These are phyloP conservation scores for Chenopodium album DNA, from an alignment of 148 eudicot genomes.

Conservation along the genomic window DNA sequence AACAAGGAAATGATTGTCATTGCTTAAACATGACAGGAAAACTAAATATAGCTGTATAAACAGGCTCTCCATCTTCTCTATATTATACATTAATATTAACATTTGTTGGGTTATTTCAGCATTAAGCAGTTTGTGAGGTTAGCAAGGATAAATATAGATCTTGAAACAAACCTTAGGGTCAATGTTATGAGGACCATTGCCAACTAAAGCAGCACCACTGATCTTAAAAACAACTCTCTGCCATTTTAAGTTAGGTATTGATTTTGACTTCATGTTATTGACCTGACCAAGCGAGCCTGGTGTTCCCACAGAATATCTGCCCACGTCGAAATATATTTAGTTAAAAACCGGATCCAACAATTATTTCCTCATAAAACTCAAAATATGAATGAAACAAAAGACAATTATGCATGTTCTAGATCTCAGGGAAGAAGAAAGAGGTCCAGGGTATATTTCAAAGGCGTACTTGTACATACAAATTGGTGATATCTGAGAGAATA, in stretches of 20 bases:
- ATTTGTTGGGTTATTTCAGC: not conserved
- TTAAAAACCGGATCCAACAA: conserved; percentile 11
- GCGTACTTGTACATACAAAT: not conserved
- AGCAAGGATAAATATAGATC: conserved; percentile 7
- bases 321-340: conserved; percentile 19
- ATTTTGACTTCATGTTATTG: conserved; percentile 58
- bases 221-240: conserved; percentile 95
- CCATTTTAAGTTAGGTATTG: conserved; percentile 67
- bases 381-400: not conserved
- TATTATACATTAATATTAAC: not conserved
- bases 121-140: not conserved
- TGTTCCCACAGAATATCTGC: conserved; percentile 60
- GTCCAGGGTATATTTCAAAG: not conserved
- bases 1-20: not conserved
- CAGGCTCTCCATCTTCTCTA: conserved; percentile 6
- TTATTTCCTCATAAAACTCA: conserved; percentile 1
- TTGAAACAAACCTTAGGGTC: conserved; percentile 77
- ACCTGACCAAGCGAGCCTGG: conserved; percentile 54
- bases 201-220: conserved; percentile 90
- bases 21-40: not conserved
- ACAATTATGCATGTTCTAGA: not conserved
- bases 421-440: not conserved
- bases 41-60: not conserved
- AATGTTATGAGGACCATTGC: conserved; percentile 69
- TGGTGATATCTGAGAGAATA: not conserved